Percentiles rank a stretch among this genome's conserved stretches.
These are phyloP conservation scores for Eucalyptus curtisii DNA, from an alignment of 345 rosid genomes.

Conservation along the genomic window DNA sequence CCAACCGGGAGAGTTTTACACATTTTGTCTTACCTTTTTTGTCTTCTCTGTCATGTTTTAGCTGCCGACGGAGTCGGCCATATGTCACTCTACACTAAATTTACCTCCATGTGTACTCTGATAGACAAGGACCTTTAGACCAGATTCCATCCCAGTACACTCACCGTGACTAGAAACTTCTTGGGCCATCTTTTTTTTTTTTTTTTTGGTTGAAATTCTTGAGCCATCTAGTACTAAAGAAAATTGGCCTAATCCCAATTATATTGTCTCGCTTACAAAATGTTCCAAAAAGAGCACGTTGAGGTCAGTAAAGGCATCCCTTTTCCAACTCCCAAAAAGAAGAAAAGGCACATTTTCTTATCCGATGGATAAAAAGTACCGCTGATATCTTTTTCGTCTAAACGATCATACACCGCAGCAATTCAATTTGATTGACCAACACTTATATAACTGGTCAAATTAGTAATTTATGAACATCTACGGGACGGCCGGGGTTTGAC, in stretches of 20 bases:
- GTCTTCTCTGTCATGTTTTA: not conserved
- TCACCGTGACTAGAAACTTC: not conserved
- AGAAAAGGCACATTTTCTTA: not conserved
- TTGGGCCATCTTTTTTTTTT: not conserved
- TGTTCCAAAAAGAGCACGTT: not conserved
- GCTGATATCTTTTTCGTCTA: accelerated
- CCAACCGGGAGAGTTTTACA: not conserved
- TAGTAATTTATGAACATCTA: not conserved
- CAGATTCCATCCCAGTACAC: not conserved
- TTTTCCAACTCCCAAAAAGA: not conserved
- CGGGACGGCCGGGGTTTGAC: not conserved
- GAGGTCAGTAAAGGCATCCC: not conserved
- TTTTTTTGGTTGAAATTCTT: too few species aligned
- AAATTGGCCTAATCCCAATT: not conserved
- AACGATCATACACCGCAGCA: not conserved
- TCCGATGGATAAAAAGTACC: not conserved
- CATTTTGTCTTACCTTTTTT: not conserved
- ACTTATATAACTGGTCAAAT: not conserved
- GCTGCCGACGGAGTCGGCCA: not conserved
- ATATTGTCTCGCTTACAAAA: not conserved
- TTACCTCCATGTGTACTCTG: not conserved
- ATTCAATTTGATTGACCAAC: not conserved
- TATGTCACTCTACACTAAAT: not conserved
- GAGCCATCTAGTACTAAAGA: not conserved
- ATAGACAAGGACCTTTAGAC: not conserved